These are phyloP conservation scores for Nakazawaea pomicola DNA, from an alignment of 805 yeast genomes.

Conservation along the genomic window DNA sequence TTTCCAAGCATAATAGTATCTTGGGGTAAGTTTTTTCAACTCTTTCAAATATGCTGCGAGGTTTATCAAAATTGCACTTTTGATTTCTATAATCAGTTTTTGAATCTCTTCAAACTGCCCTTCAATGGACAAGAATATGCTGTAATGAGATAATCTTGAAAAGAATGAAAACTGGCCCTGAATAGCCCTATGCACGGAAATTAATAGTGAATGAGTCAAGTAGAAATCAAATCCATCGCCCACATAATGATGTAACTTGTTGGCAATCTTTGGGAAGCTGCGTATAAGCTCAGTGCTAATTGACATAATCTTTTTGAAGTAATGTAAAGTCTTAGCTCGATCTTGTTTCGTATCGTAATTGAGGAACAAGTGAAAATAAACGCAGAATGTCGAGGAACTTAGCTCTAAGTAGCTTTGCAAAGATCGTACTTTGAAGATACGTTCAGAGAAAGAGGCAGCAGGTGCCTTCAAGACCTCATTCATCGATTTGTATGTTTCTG, in stretches of 20 bases:
- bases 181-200: constrained; percentile 6
- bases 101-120: neutral
- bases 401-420: constrained; percentile 5
- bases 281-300: constrained; percentile 2
- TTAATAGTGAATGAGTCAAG: constrained; percentile 23
- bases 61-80: constrained; percentile 22
- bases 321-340: neutral
- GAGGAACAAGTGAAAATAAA: constrained; percentile 7
- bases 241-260: constrained; percentile 26
- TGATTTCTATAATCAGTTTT: constrained; percentile 10
- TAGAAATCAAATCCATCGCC: constrained; percentile 34
- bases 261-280: neutral
- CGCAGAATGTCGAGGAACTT: neutral
- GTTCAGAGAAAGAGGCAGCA: constrained; percentile 16
- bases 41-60: constrained; percentile 20
- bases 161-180: constrained; percentile 15
- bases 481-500: constrained; percentile 16
- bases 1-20: constrained; percentile 13
- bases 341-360: constrained; percentile 4
- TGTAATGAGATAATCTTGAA: constrained; percentile 24
- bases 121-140: constrained; percentile 16
- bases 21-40: constrained; percentile 11
- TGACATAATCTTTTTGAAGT: neutral
- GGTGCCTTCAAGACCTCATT: constrained; percentile 20
- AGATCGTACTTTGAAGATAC: constrained; percentile 11